Percentiles rank a stretch among this genome's conserved stretches.
phyloP scores from a whole-genome alignment of 192 early-diverging fungal genomes.

The Backusella luteola region DNA sequence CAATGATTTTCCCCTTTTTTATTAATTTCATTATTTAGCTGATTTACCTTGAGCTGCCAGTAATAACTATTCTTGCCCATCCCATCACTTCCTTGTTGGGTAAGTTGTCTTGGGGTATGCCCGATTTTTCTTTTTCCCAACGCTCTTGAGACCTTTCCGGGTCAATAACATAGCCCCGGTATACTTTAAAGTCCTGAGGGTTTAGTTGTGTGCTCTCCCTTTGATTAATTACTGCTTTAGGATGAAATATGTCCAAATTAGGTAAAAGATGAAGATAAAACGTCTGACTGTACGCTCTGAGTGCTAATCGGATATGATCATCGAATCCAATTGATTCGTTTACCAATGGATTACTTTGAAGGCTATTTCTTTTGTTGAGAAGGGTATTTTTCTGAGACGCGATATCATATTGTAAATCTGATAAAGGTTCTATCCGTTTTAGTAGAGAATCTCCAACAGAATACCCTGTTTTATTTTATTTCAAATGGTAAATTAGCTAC shows the following conservation, averaged over 20 bases:
- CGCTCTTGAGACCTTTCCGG: constrained; percentile 17
- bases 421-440: constrained; percentile 3
- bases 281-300: constrained; percentile 63
- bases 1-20: not conserved
- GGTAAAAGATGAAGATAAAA: constrained; percentile 66
- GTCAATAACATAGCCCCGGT: constrained; percentile 50
- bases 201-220: constrained; percentile 22
- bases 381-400: constrained; percentile 10
- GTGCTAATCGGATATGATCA: constrained; percentile 55
- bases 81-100: constrained; percentile 41
- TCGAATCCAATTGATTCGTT: constrained; percentile 23
- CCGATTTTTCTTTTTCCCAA: constrained; percentile 5
- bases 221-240: constrained; percentile 45
- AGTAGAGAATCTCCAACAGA: not conserved
- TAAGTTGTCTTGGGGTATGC: constrained; percentile 37
- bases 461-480: not conserved
- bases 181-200: constrained; percentile 48
- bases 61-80: constrained; percentile 50
- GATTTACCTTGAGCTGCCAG: constrained; percentile 28
- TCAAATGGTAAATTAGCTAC: not conserved
- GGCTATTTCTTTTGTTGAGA: constrained; percentile 2
- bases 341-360: not conserved
- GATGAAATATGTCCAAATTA: constrained; percentile 69
- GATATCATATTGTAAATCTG: constrained; percentile 6
- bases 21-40: constrained; percentile 15